These are phyloP conservation scores for Kluyveromyces sp. DNA, from an alignment of 1,139 yeast species.

Conservation along the genomic window DNA sequence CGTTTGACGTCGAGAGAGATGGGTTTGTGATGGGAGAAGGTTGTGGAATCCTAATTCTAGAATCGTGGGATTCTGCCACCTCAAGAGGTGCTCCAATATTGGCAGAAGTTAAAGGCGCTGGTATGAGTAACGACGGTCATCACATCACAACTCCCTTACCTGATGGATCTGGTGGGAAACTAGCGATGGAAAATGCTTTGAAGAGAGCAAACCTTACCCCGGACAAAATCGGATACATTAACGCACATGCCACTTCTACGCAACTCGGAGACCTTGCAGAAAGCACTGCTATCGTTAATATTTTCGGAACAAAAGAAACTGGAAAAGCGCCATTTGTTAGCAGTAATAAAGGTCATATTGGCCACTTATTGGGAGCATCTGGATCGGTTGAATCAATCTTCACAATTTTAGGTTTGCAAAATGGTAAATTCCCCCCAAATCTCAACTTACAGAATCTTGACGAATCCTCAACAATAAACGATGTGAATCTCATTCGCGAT, in stretches of 20 bases:
- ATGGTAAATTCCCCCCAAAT: constrained; percentile 68
- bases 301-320: constrained; percentile 33
- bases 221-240: constrained; percentile 58
- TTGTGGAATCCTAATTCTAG: constrained; percentile 71
- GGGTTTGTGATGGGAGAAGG: constrained; percentile 97
- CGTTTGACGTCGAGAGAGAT: constrained; percentile 68
- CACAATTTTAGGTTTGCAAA: constrained; percentile 57
- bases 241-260: constrained; percentile 97
- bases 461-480: constrained; percentile 35
- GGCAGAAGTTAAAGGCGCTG: constrained; percentile 82
- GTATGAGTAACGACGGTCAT: constrained; percentile 83
- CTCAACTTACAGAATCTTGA: constrained; percentile 56
- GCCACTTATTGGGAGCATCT: constrained; percentile 93
- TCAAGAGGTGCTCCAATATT: constrained; percentile 59
- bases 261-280: constrained; percentile 85
- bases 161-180: constrained; percentile 75
- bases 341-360: constrained; percentile 86
- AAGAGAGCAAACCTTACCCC: constrained; percentile 40
- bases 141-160: constrained; percentile 90
- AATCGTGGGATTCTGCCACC: constrained; percentile 68
- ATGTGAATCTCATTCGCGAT: constrained; percentile 55
- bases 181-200: constrained; percentile 77
- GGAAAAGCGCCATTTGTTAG: constrained; percentile 43
- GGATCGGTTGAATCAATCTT: constrained; percentile 90
- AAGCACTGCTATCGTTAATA: constrained; percentile 56